Evolutionary conservation across 495 filamentous ascomycete genomes (phyloP).

Genomic region (Extremus antarcticus): DNA sequence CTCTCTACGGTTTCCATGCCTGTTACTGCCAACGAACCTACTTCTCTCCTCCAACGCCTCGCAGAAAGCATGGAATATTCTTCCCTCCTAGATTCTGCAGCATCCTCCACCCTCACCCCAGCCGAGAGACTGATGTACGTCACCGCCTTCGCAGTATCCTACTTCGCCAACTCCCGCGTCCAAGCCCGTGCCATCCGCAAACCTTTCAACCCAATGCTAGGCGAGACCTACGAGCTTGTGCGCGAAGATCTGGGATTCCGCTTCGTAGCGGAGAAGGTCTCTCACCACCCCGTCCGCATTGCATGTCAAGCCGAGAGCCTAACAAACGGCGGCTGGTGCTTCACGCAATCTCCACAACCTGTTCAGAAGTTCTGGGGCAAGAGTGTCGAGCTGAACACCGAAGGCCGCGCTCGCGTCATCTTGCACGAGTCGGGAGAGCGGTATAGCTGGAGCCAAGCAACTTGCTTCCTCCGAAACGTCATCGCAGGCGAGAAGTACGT

Average conservation of each 20-base stretch:
- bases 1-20: slow-evolving; percentile 94
- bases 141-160: slow-evolving; percentile 80
- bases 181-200: slow-evolving; percentile 91
- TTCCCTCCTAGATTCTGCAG: slow-evolving; percentile 64
- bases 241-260: slow-evolving; percentile 82
- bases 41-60: slow-evolving; percentile 74
- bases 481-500: slow-evolving; percentile 98
- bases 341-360: slow-evolving; percentile 75
- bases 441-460: slow-evolving; percentile 76
- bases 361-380: slow-evolving; percentile 99
- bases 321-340: slow-evolving; percentile 51
- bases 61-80: slow-evolving; percentile 88
- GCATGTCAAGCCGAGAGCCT: slow-evolving; percentile 84
- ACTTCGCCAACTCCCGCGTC: slow-evolving; percentile 65
- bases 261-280: slow-evolving; percentile 85
- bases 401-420: slow-evolving; percentile 67
- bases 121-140: slow-evolving; percentile 70
- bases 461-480: slow-evolving; percentile 85
- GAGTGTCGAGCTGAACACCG: slow-evolving; percentile 81
- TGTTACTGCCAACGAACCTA: slow-evolving; percentile 89
- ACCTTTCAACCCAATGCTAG: slow-evolving; percentile 95
- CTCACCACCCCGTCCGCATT: slow-evolving; percentile 80
- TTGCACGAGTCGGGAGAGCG: slow-evolving; percentile 61
- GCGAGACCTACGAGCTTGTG: slow-evolving; percentile 89
- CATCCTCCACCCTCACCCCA: slow-evolving; percentile 36